A percentile compares a stretch with the other conserved stretches of the same genome.
Conservation (phyloP, 768 basidiomycete genomes). For the Wakefieldia striispora region DNA sequence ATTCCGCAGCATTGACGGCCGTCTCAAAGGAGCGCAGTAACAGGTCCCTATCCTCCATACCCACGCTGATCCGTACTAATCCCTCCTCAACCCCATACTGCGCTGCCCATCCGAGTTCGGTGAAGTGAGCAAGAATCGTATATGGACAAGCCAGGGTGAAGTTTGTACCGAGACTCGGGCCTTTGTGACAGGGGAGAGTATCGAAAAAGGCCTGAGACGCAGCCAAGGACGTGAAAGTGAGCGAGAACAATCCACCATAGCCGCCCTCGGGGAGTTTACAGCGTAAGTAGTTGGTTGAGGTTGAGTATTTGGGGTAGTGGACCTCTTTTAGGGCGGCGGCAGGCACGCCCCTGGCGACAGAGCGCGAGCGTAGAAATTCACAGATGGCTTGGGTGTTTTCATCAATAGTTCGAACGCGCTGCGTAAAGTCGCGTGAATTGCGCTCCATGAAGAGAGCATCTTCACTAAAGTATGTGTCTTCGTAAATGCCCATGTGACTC, state of each 20-base stretch:
- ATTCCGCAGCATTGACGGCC: constrained; percentile 77
- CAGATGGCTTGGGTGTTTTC: constrained; percentile 80
- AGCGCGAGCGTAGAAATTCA: constrained; percentile 67
- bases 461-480: constrained; percentile 86
- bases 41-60: constrained; percentile 68
- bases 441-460: constrained; percentile 98
- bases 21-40: constrained; percentile 57
- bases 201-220: constrained; percentile 86
- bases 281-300: constrained; percentile 65
- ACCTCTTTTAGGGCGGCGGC: constrained; percentile 70
- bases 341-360: constrained; percentile 37
- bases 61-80: constrained; percentile 88
- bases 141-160: constrained; percentile 95
- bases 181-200: constrained; percentile 77
- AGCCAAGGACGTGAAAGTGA: constrained; percentile 70
- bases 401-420: constrained; percentile 75
- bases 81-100: constrained; percentile 80
- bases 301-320: constrained; percentile 85
- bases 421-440: constrained; percentile 90
- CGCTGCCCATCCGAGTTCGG: constrained; percentile 90
- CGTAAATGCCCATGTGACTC: constrained; percentile 57
- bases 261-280: constrained; percentile 61
- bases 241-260: constrained; percentile 84
- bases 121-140: constrained; percentile 87
- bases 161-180: constrained; percentile 91